Base-by-base conservation (phyloP, 2,329 filamentous ascomycete species). In the Xylaria sp. region DNA sequence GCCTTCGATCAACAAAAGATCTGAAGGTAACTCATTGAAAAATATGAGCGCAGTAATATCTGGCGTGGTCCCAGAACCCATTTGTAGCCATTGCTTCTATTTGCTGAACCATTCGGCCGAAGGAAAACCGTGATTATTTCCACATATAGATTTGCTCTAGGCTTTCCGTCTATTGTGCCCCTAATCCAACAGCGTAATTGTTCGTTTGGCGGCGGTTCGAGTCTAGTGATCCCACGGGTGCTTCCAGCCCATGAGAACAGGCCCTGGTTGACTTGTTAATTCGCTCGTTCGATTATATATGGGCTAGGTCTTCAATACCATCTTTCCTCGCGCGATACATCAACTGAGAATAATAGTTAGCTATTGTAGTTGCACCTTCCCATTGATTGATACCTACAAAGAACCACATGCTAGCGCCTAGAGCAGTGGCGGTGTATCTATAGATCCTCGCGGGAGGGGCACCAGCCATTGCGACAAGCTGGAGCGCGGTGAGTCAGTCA, bases 381-480 rank as follows among this genome's bases (percentile, higher is more conserved):
- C 20, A 29, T 10, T 13, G 17, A 63, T 27, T 51, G 65, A 54
- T 67, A 63, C 91, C 78, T 88, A 98, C 94, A 81, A 96, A 99
- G 83, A 99, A 98, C 96, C 96, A 99, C 96, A 98, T 99, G 83
- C 92, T 92, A 62, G 96, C 96, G 73, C 94, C 92, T 70, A 99
- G 86, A 69, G 90, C 92, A 50, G 93, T 97, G 53, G 92, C 95
- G 65, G 90, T 87, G 80, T 95, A 91, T 78, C 93, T 89, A 85
- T 98, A 97, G 72, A 97, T 78, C 57, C n/a, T n/a, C n/a, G 80
- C 79, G 44, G 83, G 82, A 44, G 65, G 68, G 56, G 74, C 77
- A 45, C 61, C 69, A 69, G 79, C 78, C 79, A 81, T 81, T 73
- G 72, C 75, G 68, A 62, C 38, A 44, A 61, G 67, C 63, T 61